A percentile compares a stretch with the other conserved stretches of the same genome.
Evolutionary conservation across 106 monocot species (phyloP).

Genomic region (Dendrobium officinale): DNA sequence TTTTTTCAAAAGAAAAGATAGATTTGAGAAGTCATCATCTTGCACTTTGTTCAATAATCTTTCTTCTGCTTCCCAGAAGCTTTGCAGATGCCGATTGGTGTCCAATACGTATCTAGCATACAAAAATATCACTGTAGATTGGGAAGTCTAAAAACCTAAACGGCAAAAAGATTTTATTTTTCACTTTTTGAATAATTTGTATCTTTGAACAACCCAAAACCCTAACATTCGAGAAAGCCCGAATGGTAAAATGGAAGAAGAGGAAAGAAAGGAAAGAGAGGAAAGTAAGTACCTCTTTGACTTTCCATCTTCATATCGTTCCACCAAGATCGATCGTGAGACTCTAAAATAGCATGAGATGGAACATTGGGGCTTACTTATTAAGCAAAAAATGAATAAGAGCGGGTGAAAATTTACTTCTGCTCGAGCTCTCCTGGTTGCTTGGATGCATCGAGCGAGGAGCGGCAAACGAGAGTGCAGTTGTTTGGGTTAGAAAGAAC

Average conservation of each 20-base stretch:
- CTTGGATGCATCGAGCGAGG: constrained; percentile 3
- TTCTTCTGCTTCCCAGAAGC: constrained; percentile 11
- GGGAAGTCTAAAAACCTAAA: too few species aligned
- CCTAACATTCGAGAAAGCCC: neutral
- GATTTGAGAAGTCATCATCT: constrained; percentile 13
- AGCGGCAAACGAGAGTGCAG: neutral
- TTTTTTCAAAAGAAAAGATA: constrained; percentile 19
- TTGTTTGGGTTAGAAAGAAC: neutral
- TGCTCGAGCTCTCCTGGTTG: constrained; percentile 3
- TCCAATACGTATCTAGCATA: constrained; percentile 27
- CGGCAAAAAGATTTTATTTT: too few species aligned
- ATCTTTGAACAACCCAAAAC: neutral
- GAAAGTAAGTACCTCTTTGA: constrained; percentile 20
- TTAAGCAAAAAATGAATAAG: neutral
- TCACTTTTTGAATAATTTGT: too few species aligned
- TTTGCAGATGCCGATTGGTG: constrained; percentile 16
- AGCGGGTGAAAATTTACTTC: neutral
- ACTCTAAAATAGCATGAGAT: constrained; percentile 6
- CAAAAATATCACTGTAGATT: neutral
- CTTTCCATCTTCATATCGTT: constrained; percentile 33
- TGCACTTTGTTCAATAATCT: constrained; percentile 8
- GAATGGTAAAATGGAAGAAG: too few species aligned
- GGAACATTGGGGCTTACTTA: neutral
- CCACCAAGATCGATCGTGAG: constrained; percentile 20
- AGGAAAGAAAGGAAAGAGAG: too few species aligned